Conservation (phyloP, 139 green algal species). For the Tetradesmus obliquus region DNA sequence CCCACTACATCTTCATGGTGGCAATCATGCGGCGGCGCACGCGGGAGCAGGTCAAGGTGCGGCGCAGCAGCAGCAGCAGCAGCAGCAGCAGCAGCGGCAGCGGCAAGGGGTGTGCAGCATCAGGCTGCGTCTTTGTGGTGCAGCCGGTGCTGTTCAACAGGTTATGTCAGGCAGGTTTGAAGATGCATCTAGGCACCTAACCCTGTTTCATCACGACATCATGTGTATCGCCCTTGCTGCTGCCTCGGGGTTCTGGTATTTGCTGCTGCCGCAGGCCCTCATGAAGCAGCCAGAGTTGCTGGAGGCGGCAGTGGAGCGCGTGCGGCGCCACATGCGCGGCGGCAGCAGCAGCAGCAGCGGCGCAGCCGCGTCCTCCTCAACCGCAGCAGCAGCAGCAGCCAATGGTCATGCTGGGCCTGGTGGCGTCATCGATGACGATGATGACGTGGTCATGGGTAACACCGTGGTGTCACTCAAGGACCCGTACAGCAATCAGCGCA, state of each 20-base stretch:
- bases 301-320: conserved; percentile 55
- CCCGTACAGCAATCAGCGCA: conserved; percentile 63
- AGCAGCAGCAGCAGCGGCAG: too few species aligned
- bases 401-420: neutral
- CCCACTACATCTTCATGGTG: conserved; percentile 52
- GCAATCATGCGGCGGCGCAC: conserved; percentile 57
- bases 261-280: conserved; percentile 43
- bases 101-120: too few species aligned
- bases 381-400: conserved; percentile 5
- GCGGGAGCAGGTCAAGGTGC: conserved; percentile 68
- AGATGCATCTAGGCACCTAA: too few species aligned
- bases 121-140: too few species aligned
- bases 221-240: too few species aligned
- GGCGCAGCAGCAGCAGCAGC: neutral
- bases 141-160: too few species aligned
- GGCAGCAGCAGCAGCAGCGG: conserved; percentile 18
- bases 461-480: conserved; percentile 70
- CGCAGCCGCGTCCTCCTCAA: neutral
- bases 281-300: conserved; percentile 68
- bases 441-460: conserved; percentile 53
- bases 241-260: neutral
- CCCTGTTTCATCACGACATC: too few species aligned
- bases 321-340: conserved; percentile 58
- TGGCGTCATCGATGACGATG: conserved; percentile 51
- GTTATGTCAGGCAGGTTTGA: neutral